These are phyloP conservation scores for Stachybotrys elegans DNA, from an alignment of 2,329 filamentous ascomycete genomes.

Conservation along the genomic window DNA sequence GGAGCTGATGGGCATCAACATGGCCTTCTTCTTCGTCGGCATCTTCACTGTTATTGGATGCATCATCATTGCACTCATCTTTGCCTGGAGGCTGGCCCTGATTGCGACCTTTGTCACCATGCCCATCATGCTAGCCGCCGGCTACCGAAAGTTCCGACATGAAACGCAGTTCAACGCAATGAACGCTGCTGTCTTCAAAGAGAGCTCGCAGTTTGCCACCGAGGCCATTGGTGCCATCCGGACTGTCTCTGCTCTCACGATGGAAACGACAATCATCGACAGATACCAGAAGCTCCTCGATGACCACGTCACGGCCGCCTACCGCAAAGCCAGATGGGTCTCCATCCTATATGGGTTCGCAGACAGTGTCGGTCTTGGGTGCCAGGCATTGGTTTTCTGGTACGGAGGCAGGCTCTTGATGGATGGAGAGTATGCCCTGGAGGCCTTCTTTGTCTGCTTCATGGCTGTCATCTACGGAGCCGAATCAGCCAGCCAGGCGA, in stretches of 20 bases:
- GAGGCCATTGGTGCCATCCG: conserved; percentile 59
- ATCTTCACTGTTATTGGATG: conserved; percentile 24
- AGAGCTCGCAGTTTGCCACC: conserved; percentile 57
- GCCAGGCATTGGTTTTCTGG: conserved; percentile 53
- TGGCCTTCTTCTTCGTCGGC: conserved; percentile 21
- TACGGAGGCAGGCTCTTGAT: conserved; percentile 25
- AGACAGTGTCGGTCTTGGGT: conserved; percentile 28
- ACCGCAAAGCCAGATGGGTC: conserved; percentile 24
- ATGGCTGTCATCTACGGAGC: conserved; percentile 47
- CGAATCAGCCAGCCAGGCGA: conserved; percentile 26
- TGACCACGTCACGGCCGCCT: conserved; percentile 25
- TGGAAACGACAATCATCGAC: conserved; percentile 50
- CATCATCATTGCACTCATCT: conserved; percentile 21
- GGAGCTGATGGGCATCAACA: conserved; percentile 24
- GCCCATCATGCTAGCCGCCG: conserved; percentile 27
- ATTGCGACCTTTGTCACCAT: conserved; percentile 30
- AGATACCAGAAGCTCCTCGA: conserved; percentile 30
- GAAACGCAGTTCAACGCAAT: conserved; percentile 52
- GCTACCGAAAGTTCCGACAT: conserved; percentile 34
- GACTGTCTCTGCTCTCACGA: conserved; percentile 56
- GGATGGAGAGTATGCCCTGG: conserved; percentile 25
- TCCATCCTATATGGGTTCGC: conserved; percentile 28
- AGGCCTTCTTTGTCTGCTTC: conserved; percentile 50
- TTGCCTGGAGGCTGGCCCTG: conserved; percentile 32
- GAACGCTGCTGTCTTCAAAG: conserved; percentile 52